phyloP scores from a whole-genome alignment of 1,139 yeast species.

The Barnettozyma hawaiiensis region DNA sequence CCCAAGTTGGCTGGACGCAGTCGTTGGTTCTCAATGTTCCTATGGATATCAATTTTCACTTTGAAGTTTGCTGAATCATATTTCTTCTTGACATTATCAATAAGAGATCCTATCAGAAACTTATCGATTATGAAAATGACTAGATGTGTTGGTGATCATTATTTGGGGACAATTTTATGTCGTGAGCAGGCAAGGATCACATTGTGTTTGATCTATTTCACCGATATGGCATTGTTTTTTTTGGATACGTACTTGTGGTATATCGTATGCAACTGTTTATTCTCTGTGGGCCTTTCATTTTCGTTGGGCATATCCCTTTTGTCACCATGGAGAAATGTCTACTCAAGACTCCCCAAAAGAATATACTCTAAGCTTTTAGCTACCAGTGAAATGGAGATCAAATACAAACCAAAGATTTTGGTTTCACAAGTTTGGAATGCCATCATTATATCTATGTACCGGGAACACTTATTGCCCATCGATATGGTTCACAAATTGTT shows the following conservation, averaged over 20 bases:
- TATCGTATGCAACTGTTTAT: slow-evolving; percentile 69
- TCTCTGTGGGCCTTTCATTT: slow-evolving; percentile 66
- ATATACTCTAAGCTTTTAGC: slow-evolving; percentile 60
- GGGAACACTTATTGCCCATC: slow-evolving; percentile 71
- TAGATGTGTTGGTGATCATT: slow-evolving; percentile 56
- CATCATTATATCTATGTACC: slow-evolving; percentile 64
- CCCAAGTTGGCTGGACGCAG: slow-evolving; percentile 49
- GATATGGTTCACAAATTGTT: slow-evolving; percentile 61
- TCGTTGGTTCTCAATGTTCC: slow-evolving; percentile 47
- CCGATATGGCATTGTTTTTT: slow-evolving; percentile 71
- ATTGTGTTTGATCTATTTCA: slow-evolving; percentile 48
- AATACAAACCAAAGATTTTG: slow-evolving; percentile 42
- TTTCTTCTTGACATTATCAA: slow-evolving; percentile 69
- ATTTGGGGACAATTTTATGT: slow-evolving; percentile 50
- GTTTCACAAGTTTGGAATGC: slow-evolving; percentile 81
- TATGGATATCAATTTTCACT: slow-evolving; percentile 66
- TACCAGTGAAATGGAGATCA: slow-evolving; percentile 43
- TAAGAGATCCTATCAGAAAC: slow-evolving; percentile 73
- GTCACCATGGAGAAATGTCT: slow-evolving; percentile 85
- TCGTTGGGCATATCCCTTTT: slow-evolving; percentile 72
- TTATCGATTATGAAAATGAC: slow-evolving; percentile 52
- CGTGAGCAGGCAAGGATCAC: slow-evolving; percentile 53
- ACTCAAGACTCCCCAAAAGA: slow-evolving; percentile 68
- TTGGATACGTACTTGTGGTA: slow-evolving; percentile 89
- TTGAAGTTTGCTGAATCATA: slow-evolving; percentile 80